Evolutionary conservation across 306 rosid genomes (phyloP).

Genomic region (Arachis stenosperma): DNA sequence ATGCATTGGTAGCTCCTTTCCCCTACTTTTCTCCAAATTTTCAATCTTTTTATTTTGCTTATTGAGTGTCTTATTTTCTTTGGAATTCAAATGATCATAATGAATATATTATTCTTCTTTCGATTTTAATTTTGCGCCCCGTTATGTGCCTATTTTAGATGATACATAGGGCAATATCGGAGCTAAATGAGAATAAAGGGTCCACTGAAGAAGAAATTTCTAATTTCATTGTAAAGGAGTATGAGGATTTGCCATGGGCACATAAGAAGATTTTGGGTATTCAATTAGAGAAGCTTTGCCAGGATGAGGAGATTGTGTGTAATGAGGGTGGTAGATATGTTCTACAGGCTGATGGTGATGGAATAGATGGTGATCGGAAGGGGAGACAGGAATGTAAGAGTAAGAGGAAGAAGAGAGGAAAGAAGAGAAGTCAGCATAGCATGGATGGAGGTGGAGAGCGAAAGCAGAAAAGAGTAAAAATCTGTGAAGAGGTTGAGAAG

Average conservation of each 20-base stretch:
- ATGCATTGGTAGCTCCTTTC: slow-evolving; percentile 32
- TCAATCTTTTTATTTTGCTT: background rate
- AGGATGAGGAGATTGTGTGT: slow-evolving; percentile 31
- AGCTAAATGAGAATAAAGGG: slow-evolving; percentile 32
- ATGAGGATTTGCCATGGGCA: slow-evolving; percentile 49
- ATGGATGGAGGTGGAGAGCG: background rate
- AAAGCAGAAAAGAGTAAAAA: background rate
- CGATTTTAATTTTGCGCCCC: background rate
- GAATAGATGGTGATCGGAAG: background rate
- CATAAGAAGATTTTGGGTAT: slow-evolving; percentile 43
- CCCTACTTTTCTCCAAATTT: background rate
- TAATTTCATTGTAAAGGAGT: slow-evolving; percentile 30
- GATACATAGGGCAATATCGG: slow-evolving; percentile 44
- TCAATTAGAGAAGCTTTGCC: slow-evolving; percentile 44
- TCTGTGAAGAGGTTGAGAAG: slow-evolving; percentile 3
- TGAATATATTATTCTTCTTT: background rate
- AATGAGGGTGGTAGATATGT: slow-evolving; percentile 29
- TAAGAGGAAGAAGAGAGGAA: slow-evolving; percentile 27
- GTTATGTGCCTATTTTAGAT: slow-evolving; percentile 34
- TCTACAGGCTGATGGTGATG: background rate
- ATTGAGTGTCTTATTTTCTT: background rate
- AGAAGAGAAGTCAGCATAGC: background rate
- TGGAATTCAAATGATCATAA: background rate
- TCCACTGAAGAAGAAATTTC: slow-evolving; percentile 46
- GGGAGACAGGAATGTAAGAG: background rate